Conservation (phyloP, 2,329 filamentous ascomycete genomes). For the Pseudogymnoascus sp. region DNA sequence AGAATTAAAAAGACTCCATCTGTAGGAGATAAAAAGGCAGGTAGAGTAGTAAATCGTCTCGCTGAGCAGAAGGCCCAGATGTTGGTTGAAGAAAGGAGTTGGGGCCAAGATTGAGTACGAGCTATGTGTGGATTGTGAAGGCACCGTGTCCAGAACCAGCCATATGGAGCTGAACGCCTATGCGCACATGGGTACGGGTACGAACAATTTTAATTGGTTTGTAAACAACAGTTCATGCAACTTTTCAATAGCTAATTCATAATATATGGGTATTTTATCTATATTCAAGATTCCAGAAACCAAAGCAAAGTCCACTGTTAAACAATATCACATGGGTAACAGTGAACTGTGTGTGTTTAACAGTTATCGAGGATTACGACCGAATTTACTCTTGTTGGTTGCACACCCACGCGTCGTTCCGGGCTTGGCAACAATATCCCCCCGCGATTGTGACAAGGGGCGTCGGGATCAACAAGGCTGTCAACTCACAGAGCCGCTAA, state of each 20-base stretch:
- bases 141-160: constrained; percentile 5
- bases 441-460: constrained; percentile 2
- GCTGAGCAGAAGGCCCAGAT: not conserved
- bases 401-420: not conserved
- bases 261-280: not conserved
- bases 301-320: not conserved
- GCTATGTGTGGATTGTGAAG: constrained; percentile 4
- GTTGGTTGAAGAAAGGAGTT: constrained; percentile 7
- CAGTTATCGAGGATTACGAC: not conserved
- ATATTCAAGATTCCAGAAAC: not conserved
- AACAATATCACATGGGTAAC: constrained; percentile 2
- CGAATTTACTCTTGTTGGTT: not conserved
- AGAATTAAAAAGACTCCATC: constrained; percentile 7
- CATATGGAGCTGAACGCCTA: not conserved
- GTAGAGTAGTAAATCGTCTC: not conserved
- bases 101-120: constrained; percentile 4
- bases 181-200: not conserved
- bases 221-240: not conserved
- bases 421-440: not conserved
- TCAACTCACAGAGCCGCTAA: constrained; percentile 1
- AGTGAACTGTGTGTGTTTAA: not conserved
- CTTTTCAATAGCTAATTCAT: not conserved
- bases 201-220: constrained; percentile 6
- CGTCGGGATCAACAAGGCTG: constrained; percentile 3
- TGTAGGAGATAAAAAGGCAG: not conserved